Evolutionary conservation across 1,139 yeast genomes (phyloP), one percentile per base, ranked within the genome.

Genomic region (Eremothecium coryli): DNA sequence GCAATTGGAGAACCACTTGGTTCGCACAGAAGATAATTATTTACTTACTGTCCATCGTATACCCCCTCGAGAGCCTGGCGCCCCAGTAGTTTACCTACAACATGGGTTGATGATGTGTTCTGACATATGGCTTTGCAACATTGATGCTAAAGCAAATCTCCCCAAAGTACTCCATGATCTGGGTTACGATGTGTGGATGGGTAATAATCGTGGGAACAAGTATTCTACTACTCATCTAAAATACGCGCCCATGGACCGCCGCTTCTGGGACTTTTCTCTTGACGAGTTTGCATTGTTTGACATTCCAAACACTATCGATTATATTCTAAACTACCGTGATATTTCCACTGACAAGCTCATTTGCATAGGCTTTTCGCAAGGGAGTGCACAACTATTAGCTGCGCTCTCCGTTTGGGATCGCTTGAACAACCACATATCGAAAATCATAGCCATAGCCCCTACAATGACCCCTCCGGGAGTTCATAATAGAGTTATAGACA

Each of bases 101-200:
- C 97, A 88, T 55, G 97, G 97, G 0, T 64, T 88, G 37, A 66
- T 88, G 44, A 88, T 88, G 96, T 76, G 79, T 52, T 76, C 93
- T 33, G 97, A 88, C 50, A 72, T 88, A 6, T 84, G 95, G 96
- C 74, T 82, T 29, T 73, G 90, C 20, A 76, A 75, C 71, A 55
- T 76, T 23, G 72, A 76, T 11, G 71, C 74, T 29, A 53, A 71
- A 26, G 66, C 69, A 34, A 82, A 82, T 49, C 58, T 88, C 36
- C 95, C 97, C 0, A 79, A 82, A 50, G 64, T 73, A 2, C 65
- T 88, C 30, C 82, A 79, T 38, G 88, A 82, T 42, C 56, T 76
- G 41, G 95, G 95, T 2, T 85, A 76, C 57, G 95, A 85, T 51
- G 94, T 85, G 6, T 84, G 93, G 88, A 60, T 85, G 32, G 95